phyloP scores from a whole-genome alignment of 2,329 filamentous ascomycete genomes.

The Diaporthe sp. region DNA sequence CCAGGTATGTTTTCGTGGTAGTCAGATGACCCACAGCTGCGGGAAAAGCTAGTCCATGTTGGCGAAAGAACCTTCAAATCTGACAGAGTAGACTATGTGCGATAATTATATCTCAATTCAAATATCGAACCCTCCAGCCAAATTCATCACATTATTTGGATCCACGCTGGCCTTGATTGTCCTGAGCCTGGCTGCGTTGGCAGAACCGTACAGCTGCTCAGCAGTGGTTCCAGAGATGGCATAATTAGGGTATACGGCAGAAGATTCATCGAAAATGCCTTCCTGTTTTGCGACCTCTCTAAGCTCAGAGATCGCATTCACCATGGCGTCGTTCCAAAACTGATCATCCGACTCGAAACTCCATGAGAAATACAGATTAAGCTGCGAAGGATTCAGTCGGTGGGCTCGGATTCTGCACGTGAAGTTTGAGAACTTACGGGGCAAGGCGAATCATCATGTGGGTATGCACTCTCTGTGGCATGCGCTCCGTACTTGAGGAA shows the following conservation, averaged over 20 bases:
- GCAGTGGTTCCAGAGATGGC: constrained; percentile 43
- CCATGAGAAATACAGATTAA: constrained; percentile 50
- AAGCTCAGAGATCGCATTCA: constrained; percentile 44
- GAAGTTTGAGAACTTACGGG: constrained; percentile 40
- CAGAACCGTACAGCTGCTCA: constrained; percentile 43
- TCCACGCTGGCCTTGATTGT: constrained; percentile 43
- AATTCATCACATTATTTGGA: constrained; percentile 47
- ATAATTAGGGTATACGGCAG: constrained; percentile 47
- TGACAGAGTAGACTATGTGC: too few species aligned
- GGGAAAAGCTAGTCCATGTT: not conserved
- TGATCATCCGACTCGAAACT: constrained; percentile 44
- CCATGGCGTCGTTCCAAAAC: constrained; percentile 47
- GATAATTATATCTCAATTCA: not conserved
- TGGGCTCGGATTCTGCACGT: too few species aligned
- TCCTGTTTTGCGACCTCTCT: constrained; percentile 47
- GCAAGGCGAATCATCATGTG: constrained; percentile 46
- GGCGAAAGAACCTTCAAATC: too few species aligned
- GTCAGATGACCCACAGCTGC: too few species aligned
- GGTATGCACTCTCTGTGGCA: constrained; percentile 49
- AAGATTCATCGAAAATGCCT: constrained; percentile 46
- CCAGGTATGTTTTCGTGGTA: too few species aligned
- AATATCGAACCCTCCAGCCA: constrained; percentile 44
- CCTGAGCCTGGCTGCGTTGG: constrained; percentile 43
- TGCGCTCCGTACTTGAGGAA: constrained; percentile 48
- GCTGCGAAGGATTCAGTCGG: constrained; percentile 34